Evolutionary conservation across 75 land plant species (phyloP), one percentile per base, ranked within the genome.

Genomic region (Isoetes taiwanensis): DNA sequence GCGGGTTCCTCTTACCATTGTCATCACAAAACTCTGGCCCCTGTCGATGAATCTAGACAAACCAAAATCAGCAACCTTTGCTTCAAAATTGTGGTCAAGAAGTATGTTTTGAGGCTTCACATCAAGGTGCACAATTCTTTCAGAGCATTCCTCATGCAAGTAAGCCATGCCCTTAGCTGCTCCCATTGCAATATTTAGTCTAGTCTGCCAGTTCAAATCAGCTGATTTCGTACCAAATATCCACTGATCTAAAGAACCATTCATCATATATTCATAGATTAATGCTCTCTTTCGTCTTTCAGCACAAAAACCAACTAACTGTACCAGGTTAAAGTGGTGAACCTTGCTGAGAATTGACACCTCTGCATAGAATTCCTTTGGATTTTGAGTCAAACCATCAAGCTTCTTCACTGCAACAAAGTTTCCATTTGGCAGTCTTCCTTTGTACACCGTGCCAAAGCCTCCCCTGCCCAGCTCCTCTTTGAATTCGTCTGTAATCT

Each of bases 101-200:
- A 94, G 68, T 8, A 94, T 58, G 65, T 94, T 94, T 57, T 96
- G 87, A 8, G 99, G 99, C 78, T 88, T 94, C 16, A 94, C 58
- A 58, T 94, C 99, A 4, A 95, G 90, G 40, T 94, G 99, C 26
- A 94, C 74, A 31, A 88, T 72, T 1, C 90, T 80, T 3, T 89
- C 90, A 33, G 81, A 76, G 52, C 90, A 82, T 12, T 46, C 58
- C 32, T 46, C 27, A 62, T 94, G 99, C 30, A 89, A 72, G 57
- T 48, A 57, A 0, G 83, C 83, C 5, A 89, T 38, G 0, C 96
- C 96, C 3, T 76, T 50, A 9, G 96, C 85, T 0, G 81, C 83
- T 25, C 85, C 96, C 2, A 81, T 29, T 1, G 77, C 72, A 43
- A 89, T 59, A 38, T 79, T 71, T 30, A 84, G 41, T 31, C 96